A percentile compares a stretch with the other conserved stretches of the same genome.
Evolutionary conservation across 805 yeast species (phyloP).

Genomic region (Saccharomycopsis oosterbeekiorum): DNA sequence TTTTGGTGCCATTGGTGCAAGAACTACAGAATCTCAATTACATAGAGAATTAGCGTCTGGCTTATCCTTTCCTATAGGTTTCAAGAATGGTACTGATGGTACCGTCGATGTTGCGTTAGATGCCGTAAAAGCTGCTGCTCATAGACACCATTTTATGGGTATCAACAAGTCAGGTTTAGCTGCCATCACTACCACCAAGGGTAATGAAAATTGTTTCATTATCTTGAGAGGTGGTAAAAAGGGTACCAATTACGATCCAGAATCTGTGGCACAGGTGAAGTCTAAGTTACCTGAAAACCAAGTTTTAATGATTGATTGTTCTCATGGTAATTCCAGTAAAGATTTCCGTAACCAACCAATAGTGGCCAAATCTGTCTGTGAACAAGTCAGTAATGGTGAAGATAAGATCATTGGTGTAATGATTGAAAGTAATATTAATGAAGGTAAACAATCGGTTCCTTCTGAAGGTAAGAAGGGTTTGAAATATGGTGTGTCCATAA

Average conservation of each 20-base stretch:
- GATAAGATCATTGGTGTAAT: conserved; percentile 79
- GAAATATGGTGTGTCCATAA: conserved; percentile 88
- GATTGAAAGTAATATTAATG: conserved; percentile 89
- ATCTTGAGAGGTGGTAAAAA: conserved; percentile 92
- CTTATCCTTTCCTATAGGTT: conserved; percentile 94
- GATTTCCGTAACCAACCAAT: conserved; percentile 88
- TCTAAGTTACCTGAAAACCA: conserved; percentile 29
- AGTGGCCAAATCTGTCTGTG: conserved; percentile 69
- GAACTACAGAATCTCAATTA: conserved; percentile 96
- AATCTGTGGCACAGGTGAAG: conserved; percentile 47
- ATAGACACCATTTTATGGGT: conserved; percentile 87
- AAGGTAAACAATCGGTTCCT: conserved; percentile 90
- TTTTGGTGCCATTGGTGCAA: conserved; percentile 97
- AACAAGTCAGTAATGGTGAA: conserved; percentile 72
- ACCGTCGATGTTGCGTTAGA: conserved; percentile 89
- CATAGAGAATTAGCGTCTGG: conserved; percentile 98
- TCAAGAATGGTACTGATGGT: conserved; percentile 98
- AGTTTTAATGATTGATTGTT: conserved; percentile 88
- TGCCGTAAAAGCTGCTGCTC: conserved; percentile 85
- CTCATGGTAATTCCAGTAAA: conserved; percentile 92
- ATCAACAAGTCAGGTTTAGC: conserved; percentile 96
- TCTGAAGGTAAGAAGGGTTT: conserved; percentile 64
- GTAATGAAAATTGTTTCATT: conserved; percentile 82
- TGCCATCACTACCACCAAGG: conserved; percentile 92
- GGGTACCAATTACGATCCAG: conserved; percentile 83